A percentile compares a stretch with the other conserved stretches of the same genome.
Evolutionary conservation across 169 alveolate species (phyloP).

Genomic region (Amoebophrya sp.): DNA sequence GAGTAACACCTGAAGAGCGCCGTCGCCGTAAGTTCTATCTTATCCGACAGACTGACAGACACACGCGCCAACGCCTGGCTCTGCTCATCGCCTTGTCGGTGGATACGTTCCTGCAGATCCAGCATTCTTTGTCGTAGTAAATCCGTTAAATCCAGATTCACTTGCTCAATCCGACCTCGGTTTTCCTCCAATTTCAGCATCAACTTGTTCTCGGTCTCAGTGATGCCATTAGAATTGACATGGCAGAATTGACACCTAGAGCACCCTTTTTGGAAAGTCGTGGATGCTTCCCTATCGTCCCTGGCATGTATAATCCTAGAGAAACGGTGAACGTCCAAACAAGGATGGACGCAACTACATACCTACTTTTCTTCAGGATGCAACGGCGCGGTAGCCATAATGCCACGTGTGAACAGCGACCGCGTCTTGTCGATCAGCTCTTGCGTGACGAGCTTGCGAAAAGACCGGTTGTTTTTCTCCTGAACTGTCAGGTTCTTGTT

Average conservation of each 20-base stretch:
- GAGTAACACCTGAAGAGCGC: no score
- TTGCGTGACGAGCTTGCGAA: not conserved
- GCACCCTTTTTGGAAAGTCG: no score
- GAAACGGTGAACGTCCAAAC: no score
- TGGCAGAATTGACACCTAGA: no score
- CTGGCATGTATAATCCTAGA: no score
- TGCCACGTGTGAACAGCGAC: not conserved
- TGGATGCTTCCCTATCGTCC: no score
- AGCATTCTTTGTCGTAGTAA: not conserved
- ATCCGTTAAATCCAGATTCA: not conserved
- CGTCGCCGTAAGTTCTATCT: no score
- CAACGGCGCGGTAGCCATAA: no score
- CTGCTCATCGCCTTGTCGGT: not conserved
- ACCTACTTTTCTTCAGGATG: no score
- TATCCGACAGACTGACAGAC: no score
- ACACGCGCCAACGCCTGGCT: not conserved
- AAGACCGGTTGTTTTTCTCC: not conserved
- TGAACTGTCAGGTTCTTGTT: not conserved
- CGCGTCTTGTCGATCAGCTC: slow-evolving; percentile 25
- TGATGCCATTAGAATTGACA: not conserved
- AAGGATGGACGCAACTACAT: no score
- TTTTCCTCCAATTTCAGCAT: not conserved
- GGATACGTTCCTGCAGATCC: slow-evolving; percentile 17
- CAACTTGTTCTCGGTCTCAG: not conserved
- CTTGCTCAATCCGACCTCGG: not conserved